Percentiles rank a stretch among this genome's conserved stretches.
Conservation (phyloP, 768 basidiomycete genomes). For the Tricholomella constricta region DNA sequence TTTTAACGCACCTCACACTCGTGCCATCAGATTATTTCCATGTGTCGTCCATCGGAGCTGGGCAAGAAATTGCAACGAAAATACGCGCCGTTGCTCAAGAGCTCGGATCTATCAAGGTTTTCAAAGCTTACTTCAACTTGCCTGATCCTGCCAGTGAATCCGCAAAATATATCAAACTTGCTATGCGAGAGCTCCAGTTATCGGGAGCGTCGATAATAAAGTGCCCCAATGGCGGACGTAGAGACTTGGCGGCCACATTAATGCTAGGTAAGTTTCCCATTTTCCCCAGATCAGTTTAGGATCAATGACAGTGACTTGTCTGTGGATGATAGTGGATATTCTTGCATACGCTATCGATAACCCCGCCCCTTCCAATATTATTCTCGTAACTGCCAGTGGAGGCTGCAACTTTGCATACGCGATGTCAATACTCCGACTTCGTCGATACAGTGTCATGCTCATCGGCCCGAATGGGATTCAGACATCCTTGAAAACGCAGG, state of each 20-base stretch:
- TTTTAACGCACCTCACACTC: too few relatives aligned
- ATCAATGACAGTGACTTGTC: neutral
- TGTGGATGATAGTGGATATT: slow-evolving; percentile 77
- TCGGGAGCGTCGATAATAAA: slow-evolving; percentile 47
- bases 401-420: slow-evolving; percentile 69
- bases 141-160: slow-evolving; percentile 29
- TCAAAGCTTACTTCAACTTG: slow-evolving; percentile 58
- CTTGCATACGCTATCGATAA: slow-evolving; percentile 63
- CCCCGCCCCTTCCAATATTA: slow-evolving; percentile 49
- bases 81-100: slow-evolving; percentile 47
- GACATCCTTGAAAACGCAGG: slow-evolving; percentile 53
- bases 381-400: slow-evolving; percentile 65
- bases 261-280: too few relatives aligned
- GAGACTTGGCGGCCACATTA: slow-evolving; percentile 22
- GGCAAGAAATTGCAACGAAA: slow-evolving; percentile 45
- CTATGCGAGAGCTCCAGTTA: slow-evolving; percentile 46
- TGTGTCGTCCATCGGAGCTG: slow-evolving; percentile 30
- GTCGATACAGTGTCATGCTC: slow-evolving; percentile 50
- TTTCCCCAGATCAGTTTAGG: too few relatives aligned
- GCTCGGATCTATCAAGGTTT: slow-evolving; percentile 48
- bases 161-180: slow-evolving; percentile 33
- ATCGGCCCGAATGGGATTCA: too few relatives aligned
- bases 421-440: slow-evolving; percentile 53
- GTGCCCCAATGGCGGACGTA: slow-evolving; percentile 33
- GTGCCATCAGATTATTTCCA: too few relatives aligned